Evolutionary conservation across 495 filamentous ascomycete species (phyloP).

Genomic region (Talaromyces wortmannii): DNA sequence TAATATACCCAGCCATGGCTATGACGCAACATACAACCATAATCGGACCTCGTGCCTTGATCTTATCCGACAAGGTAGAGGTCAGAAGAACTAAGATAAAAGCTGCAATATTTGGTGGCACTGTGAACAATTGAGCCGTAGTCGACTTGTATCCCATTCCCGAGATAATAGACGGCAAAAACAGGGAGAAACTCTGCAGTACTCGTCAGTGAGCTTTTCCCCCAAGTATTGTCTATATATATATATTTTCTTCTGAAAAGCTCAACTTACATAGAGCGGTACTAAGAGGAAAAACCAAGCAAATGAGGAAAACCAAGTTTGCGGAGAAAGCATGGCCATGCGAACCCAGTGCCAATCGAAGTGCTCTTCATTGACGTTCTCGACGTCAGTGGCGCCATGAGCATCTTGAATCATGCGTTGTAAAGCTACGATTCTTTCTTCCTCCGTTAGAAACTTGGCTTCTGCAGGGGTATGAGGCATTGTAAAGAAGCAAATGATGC

Average conservation of each 20-base stretch:
- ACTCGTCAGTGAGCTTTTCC: background rate
- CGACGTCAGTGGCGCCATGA: constrained; percentile 53
- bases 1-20: constrained; percentile 28
- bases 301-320: constrained; percentile 30
- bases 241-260: constrained; percentile 19
- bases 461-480: constrained; percentile 63
- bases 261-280: constrained; percentile 61
- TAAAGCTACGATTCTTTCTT: constrained; percentile 57
- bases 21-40: constrained; percentile 31
- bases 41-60: constrained; percentile 33
- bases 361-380: constrained; percentile 36
- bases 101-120: constrained; percentile 43
- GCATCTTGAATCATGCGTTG: constrained; percentile 56
- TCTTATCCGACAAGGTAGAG: constrained; percentile 28
- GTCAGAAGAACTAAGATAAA: constrained; percentile 32
- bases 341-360: constrained; percentile 43
- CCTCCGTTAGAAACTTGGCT: constrained; percentile 53
- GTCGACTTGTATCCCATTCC: constrained; percentile 38
- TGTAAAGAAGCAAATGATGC: constrained; percentile 49
- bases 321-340: constrained; percentile 33
- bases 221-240: constrained; percentile 48
- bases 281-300: constrained; percentile 41
- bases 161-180: constrained; percentile 45
- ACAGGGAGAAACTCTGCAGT: constrained; percentile 23
- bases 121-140: constrained; percentile 43